Conservation (phyloP, 371 early-diverging fungal species). For the Haplosporangium sp. region DNA sequence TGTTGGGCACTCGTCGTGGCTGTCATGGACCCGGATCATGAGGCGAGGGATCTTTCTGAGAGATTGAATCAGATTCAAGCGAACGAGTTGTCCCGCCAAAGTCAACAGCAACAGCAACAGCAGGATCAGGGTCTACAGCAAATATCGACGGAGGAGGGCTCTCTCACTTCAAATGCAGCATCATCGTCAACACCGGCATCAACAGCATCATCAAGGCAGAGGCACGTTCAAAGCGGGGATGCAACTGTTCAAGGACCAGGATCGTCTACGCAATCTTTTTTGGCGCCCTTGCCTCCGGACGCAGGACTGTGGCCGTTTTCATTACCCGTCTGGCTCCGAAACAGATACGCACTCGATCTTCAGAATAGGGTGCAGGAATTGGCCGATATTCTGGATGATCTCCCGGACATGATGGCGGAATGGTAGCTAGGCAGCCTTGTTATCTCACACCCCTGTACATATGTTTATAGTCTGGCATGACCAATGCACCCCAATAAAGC, state of each 20-base stretch:
- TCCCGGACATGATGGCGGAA: constrained; percentile 50
- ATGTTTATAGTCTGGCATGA: too few relatives aligned
- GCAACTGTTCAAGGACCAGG: not conserved
- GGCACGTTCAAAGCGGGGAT: not conserved
- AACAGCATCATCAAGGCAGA: not conserved
- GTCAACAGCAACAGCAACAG: not conserved
- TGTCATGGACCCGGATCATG: constrained; percentile 41
- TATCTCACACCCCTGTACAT: too few relatives aligned
- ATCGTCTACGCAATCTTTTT: not conserved
- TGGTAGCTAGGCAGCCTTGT: constrained; percentile 13
- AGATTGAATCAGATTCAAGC: constrained; percentile 14
- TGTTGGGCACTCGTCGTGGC: constrained; percentile 43
- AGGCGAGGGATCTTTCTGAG: constrained; percentile 27
- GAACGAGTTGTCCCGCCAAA: not conserved
- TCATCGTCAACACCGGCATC: constrained; percentile 12
- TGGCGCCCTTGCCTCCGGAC: not conserved
- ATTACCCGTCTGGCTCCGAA: constrained; percentile 12
- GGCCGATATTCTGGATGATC: constrained; percentile 45
- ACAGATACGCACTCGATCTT: constrained; percentile 17
- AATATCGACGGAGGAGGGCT: too few relatives aligned
- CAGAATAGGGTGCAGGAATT: constrained; percentile 46
- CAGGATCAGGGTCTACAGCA: not conserved
- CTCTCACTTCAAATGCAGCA: constrained; percentile 5
- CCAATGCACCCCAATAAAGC: too few relatives aligned
- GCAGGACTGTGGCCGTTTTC: constrained; percentile 12